Base-by-base conservation (phyloP, 192 early-diverging fungal genomes). In the Mortierella hygrophila region DNA sequence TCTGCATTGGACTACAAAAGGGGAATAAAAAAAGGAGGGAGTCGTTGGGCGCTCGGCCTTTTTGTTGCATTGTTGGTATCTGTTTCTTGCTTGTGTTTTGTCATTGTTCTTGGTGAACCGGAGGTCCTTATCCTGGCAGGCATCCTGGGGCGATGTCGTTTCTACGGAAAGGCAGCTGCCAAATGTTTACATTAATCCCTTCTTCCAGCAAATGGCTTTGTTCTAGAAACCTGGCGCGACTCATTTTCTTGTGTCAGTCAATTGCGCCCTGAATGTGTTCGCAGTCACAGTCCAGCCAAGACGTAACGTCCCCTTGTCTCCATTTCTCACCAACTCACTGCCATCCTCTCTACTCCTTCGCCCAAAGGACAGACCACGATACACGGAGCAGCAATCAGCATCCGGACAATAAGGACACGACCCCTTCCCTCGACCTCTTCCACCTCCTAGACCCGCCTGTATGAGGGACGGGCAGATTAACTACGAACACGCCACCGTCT, bases 401-500 rank as follows among this genome's bases (percentile, higher is more conserved):
- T 29, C 49, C 15, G 49, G 18, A 52, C 16, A 16, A 65, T 2
- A 63, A 63, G 60, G 26, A 63, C 60, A 65, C n/a, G 29, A 65
- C 29, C 60, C 21, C 21, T 26, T 60, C 60, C 6, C 47, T 74
- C 26, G n/a, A 42, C 21, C 21, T n/a, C 2, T 42, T 9, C 6
- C 40, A 52, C 9, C 47, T 6, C 54, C 47, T 32, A 20, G 69
- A 76, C 5, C 74, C 21, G 57, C 72, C 38, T 83, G 82, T 73
- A 77, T 77, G 81, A 75, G n/a, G 76, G 52, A 70, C 71, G 35
- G 70, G 74, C 11, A 65, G 44, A 32, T 49, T 21, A 49, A 70
- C 23, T 37, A 42, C 63, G 76, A 83, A 79, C 41, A 75, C 72
- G 71, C 77, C 44, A n/a, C 82, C 60, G 77, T 78, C 32, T 46